A percentile compares a stretch with the other conserved stretches of the same genome.
phyloP scores from a whole-genome alignment of 208 protist species.

The Trypanosoma mega region DNA sequence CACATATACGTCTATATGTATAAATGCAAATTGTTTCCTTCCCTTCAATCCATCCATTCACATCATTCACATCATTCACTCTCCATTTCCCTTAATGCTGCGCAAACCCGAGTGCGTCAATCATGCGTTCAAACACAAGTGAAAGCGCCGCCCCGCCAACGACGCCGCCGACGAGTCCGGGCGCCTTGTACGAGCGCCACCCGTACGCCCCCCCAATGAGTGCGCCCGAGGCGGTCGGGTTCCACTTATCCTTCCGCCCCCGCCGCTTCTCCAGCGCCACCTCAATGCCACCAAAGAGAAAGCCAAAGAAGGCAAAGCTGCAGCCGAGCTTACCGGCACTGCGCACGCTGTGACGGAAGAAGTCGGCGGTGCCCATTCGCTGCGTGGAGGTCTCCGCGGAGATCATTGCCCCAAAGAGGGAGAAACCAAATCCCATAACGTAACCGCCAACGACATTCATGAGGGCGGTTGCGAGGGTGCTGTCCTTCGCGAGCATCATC shows the following conservation, averaged over 20 bases:
- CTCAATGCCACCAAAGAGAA: constrained; percentile 88
- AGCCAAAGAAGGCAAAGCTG: constrained; percentile 87
- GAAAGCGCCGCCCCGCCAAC: constrained; percentile 71
- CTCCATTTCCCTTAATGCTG: constrained; percentile 45
- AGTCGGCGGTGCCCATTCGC: constrained; percentile 87
- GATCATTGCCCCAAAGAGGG: constrained; percentile 88
- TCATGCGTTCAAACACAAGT: constrained; percentile 76
- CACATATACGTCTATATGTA: no score
- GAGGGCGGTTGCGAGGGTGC: constrained; percentile 53
- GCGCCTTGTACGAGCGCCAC: constrained; percentile 77
- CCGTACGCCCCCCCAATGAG: constrained; percentile 79
- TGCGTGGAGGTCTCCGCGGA: constrained; percentile 81
- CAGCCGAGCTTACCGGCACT: constrained; percentile 56
- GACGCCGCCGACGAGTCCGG: constrained; percentile 64
- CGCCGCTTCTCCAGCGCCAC: constrained; percentile 91
- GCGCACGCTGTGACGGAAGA: constrained; percentile 77
- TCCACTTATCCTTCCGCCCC: constrained; percentile 83
- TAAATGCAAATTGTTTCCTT: no score
- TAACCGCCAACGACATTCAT: constrained; percentile 80
- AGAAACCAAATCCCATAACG: constrained; percentile 87
- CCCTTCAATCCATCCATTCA: no score
- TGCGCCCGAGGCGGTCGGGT: constrained; percentile 72
- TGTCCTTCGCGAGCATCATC: constrained; percentile 60
- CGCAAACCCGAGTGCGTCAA: constrained; percentile 69
- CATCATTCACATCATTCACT: neutral